Percentiles rank a stretch among this genome's conserved stretches.
Conservation (phyloP, 129 eudicot genomes). For the Mikania micrantha region DNA sequence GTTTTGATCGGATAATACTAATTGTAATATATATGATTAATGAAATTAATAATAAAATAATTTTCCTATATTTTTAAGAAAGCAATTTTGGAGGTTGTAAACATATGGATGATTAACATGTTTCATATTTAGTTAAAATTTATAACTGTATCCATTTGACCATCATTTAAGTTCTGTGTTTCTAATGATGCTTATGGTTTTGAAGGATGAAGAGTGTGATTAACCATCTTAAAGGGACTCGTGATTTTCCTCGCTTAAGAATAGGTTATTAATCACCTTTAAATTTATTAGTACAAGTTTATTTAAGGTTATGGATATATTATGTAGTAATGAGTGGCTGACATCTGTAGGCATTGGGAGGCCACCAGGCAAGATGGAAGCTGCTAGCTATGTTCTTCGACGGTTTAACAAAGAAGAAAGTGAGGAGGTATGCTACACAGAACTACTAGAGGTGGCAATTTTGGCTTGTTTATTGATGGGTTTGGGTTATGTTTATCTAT, state of each 20-base stretch:
- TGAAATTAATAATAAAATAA: not conserved
- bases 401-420: conserved; percentile 73
- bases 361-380: conserved; percentile 94
- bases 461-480: not conserved
- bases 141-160: not conserved
- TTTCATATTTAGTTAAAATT: not conserved
- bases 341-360: conserved; percentile 70
- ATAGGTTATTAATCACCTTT: conserved; percentile 46
- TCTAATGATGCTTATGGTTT: conserved; percentile 4
- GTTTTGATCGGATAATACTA: not conserved
- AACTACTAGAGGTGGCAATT: not conserved
- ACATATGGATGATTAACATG: not conserved
- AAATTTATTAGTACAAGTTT: not conserved
- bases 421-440: conserved; percentile 55
- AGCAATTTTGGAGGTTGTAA: not conserved
- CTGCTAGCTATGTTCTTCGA: conserved; percentile 70
- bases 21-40: not conserved
- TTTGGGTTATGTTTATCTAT: not conserved
- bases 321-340: not conserved
- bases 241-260: conserved; percentile 87
- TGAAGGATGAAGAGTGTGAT: conserved; percentile 91
- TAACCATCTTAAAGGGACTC: conserved; percentile 75
- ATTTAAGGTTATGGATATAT: not conserved
- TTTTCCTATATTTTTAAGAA: too few relatives aligned
- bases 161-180: not conserved